phyloP scores from a whole-genome alignment of 805 yeast species.

The Diddensiella santjacobensis region DNA sequence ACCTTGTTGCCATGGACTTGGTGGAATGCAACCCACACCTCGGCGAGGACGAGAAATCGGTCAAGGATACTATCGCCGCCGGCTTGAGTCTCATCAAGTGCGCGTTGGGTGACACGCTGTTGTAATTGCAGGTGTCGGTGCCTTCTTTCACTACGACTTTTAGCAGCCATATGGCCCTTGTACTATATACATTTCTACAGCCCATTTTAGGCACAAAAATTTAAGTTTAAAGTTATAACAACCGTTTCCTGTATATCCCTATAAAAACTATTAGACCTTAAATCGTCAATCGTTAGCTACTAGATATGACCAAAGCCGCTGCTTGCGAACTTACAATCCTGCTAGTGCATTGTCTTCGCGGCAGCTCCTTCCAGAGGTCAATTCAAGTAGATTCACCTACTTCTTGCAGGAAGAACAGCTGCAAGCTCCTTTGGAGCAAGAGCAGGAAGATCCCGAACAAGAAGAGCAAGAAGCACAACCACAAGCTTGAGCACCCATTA shows the following conservation, averaged over 20 bases:
- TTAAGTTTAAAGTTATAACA: too few relatives aligned
- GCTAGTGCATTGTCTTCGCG: too few relatives aligned
- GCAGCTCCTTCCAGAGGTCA: too few relatives aligned
- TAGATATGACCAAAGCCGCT: too few relatives aligned
- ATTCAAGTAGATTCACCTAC: conserved; percentile 2
- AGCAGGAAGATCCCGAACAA: background rate
- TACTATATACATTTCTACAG: too few relatives aligned
- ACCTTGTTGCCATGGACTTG: conserved; percentile 79
- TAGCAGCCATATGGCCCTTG: too few relatives aligned
- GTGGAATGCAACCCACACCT: conserved; percentile 92
- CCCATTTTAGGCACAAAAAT: too few relatives aligned
- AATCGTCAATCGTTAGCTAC: too few relatives aligned
- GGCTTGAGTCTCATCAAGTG: conserved; percentile 91
- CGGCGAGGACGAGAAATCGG: conserved; percentile 71
- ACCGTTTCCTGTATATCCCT: too few relatives aligned
- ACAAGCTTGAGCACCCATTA: background rate
- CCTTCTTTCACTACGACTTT: too few relatives aligned
- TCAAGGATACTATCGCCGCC: conserved; percentile 79
- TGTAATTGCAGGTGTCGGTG: conserved; percentile 42
- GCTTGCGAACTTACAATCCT: too few relatives aligned
- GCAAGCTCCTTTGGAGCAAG: conserved; percentile 5
- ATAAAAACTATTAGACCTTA: too few relatives aligned
- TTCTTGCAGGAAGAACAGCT: conserved; percentile 13
- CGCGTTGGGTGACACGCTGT: conserved; percentile 87
- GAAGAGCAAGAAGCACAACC: background rate